Evolutionary conservation across 2,329 filamentous ascomycete species (phyloP).

Genomic region (Ophiosphaerella narmari): DNA sequence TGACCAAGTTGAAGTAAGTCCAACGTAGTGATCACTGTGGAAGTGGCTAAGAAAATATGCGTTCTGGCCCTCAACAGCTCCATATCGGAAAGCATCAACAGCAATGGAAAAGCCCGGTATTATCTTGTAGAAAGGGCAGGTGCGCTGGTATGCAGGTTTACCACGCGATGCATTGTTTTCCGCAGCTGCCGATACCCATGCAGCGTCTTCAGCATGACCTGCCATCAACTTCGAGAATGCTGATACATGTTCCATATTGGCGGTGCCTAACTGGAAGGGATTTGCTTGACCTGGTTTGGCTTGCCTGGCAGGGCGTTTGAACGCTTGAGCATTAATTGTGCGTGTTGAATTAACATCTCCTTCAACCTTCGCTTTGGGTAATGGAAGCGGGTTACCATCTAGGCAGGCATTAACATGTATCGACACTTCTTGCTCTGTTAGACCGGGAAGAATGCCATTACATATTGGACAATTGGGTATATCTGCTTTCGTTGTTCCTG

Average conservation of each 20-base stretch:
- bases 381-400: constrained; percentile 74
- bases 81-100: constrained; percentile 95
- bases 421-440: constrained; percentile 67
- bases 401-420: constrained; percentile 92
- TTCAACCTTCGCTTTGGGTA: constrained; percentile 45
- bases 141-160: constrained; percentile 84
- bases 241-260: constrained; percentile 54
- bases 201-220: constrained; percentile 83
- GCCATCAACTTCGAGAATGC: constrained; percentile 96
- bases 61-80: constrained; percentile 86
- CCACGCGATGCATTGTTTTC: constrained; percentile 78
- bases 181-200: constrained; percentile 86
- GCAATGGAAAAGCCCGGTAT: constrained; percentile 90
- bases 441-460: constrained; percentile 63
- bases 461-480: constrained; percentile 75
- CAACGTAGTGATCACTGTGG: constrained; percentile 96
- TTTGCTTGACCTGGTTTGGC: constrained; percentile 80
- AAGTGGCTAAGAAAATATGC: constrained; percentile 98
- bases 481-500: constrained; percentile 21
- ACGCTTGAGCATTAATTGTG: constrained; percentile 56
- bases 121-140: constrained; percentile 98
- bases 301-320: constrained; percentile 67
- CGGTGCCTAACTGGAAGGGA: constrained; percentile 66
- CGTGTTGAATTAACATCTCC: constrained; percentile 10
- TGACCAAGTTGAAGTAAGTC: constrained; percentile 82